Conservation (phyloP, 345 rosid genomes). For the Rhodamnia argentea region DNA sequence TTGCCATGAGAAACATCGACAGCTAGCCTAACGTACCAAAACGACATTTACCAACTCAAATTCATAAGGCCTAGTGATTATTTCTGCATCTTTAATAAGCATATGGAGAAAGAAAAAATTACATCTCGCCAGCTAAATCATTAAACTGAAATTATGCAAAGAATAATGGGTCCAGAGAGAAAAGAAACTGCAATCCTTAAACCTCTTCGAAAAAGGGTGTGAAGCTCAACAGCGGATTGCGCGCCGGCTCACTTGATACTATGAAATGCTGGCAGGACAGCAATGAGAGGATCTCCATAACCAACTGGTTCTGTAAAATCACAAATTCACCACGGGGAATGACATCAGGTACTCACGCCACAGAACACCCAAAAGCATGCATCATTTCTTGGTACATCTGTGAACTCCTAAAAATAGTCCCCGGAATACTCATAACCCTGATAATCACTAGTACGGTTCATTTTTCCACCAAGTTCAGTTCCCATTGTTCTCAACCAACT, state of each 20-base stretch:
- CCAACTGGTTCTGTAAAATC: conserved; percentile 62
- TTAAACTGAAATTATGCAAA: background rate
- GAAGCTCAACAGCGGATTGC: background rate
- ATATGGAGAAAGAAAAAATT: background rate
- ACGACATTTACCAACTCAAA: background rate
- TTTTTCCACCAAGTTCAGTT: background rate
- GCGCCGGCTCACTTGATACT: conserved; percentile 27
- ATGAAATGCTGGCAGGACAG: conserved; percentile 78
- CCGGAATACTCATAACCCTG: background rate
- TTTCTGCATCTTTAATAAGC: background rate
- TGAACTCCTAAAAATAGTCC: background rate
- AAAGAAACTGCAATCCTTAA: background rate
- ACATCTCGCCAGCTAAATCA: background rate
- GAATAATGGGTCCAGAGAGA: background rate
- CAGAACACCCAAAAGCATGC: background rate
- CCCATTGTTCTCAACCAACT: background rate
- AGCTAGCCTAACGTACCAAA: background rate
- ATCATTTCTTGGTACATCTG: background rate
- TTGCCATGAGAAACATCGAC: background rate
- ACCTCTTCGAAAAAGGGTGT: background rate
- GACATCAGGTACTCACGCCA: background rate
- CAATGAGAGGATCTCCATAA: conserved; percentile 79
- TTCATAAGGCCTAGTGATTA: background rate
- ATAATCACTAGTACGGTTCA: background rate
- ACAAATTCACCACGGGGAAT: background rate